These are phyloP conservation scores for Botrytis tulipae DNA, from an alignment of 2,329 filamentous ascomycete genomes.

Conservation along the genomic window DNA sequence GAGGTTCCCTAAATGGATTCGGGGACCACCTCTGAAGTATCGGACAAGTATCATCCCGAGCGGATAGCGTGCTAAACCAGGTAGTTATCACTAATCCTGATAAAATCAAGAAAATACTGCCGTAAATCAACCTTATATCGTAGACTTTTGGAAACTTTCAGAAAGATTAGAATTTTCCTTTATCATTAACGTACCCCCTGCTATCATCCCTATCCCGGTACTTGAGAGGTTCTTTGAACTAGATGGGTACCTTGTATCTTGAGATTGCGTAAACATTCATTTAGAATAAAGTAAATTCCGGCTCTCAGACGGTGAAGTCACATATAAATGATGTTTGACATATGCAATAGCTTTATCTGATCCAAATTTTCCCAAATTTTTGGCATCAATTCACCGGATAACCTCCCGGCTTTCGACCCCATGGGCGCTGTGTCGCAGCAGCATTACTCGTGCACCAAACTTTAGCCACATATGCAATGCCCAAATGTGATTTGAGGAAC, in stretches of 20 bases:
- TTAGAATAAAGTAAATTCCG: background rate
- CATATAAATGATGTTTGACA: background rate
- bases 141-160: background rate
- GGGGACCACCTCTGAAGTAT: background rate
- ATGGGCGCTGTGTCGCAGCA: background rate
- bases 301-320: background rate
- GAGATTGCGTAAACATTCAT: background rate
- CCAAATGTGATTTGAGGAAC: background rate
- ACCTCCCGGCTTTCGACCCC: background rate
- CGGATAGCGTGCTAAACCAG: background rate
- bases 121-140: background rate
- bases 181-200: background rate
- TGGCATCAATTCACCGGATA: background rate
- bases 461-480: background rate
- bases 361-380: background rate
- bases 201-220: background rate
- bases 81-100: background rate
- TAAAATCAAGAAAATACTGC: background rate
- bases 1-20: background rate
- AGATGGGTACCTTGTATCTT: background rate
- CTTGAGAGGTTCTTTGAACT: background rate
- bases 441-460: background rate
- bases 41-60: background rate
- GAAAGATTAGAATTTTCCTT: background rate
- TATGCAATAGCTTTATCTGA: background rate